Conservation (phyloP, 2,329 filamentous ascomycete genomes). For the Neofusicoccum parvum region DNA sequence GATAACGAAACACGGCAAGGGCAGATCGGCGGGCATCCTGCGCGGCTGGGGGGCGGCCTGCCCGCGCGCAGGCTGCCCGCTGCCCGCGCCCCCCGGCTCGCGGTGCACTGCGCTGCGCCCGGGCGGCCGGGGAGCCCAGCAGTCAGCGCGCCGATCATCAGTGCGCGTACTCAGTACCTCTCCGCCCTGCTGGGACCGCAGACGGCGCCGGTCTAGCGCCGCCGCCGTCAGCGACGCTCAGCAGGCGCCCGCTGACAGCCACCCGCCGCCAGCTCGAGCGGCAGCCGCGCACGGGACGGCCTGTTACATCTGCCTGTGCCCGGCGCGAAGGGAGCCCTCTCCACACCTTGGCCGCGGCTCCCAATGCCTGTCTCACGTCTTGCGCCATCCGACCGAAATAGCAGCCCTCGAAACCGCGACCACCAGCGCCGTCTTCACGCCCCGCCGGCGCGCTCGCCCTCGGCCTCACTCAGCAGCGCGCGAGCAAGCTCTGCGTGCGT, state of each 20-base stretch:
- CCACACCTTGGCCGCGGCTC: background rate
- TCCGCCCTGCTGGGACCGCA: slow-evolving; percentile 3
- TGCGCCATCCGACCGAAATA: slow-evolving; percentile 12
- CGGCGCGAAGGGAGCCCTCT: slow-evolving; percentile 3
- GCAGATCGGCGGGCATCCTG: slow-evolving; percentile 17
- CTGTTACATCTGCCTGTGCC: slow-evolving; percentile 5
- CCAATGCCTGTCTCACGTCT: slow-evolving; percentile 15
- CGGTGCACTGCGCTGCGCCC: background rate
- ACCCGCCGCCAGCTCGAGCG: slow-evolving; percentile 6
- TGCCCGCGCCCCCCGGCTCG: background rate
- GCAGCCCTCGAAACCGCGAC: slow-evolving; percentile 10
- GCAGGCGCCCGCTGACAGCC: slow-evolving; percentile 12
- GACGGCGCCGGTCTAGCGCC: background rate
- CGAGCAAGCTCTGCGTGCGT: background rate
- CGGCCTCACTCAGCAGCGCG: slow-evolving; percentile 7
- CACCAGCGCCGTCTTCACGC: background rate
- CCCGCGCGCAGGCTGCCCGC: background rate
- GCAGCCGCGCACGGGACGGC: background rate
- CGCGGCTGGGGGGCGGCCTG: background rate
- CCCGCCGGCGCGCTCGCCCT: background rate
- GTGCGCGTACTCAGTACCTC: slow-evolving; percentile 1
- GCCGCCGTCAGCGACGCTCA: slow-evolving; percentile 18
- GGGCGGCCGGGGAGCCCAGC: background rate
- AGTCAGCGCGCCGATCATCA: slow-evolving; percentile 11
- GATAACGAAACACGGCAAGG: slow-evolving; percentile 21